phyloP scores from a whole-genome alignment of 2,329 filamentous ascomycete species.

The Albophoma yamanashiensis region DNA sequence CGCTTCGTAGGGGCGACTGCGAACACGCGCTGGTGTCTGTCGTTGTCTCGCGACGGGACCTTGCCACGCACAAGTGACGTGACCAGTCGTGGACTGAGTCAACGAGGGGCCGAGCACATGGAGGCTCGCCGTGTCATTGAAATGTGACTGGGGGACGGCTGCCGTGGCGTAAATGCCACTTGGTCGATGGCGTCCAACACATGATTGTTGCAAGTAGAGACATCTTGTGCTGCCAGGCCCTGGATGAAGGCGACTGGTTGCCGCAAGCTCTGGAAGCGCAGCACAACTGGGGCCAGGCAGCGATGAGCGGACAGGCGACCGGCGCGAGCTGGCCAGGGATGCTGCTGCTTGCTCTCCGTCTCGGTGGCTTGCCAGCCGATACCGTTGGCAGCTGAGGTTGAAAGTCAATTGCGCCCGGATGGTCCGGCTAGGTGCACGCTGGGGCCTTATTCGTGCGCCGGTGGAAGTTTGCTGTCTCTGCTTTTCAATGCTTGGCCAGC shows the following conservation, averaged over 20 bases:
- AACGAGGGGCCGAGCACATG: background rate
- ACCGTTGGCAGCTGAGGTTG: background rate
- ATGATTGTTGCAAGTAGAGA: background rate
- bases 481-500: background rate
- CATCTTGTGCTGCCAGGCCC: background rate
- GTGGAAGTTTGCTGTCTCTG: background rate
- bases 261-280: background rate
- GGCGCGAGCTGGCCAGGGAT: background rate
- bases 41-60: background rate
- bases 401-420: background rate
- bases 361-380: background rate
- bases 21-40: background rate
- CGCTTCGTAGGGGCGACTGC: background rate
- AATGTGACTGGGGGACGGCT: background rate
- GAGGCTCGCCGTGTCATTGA: background rate
- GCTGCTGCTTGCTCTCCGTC: background rate
- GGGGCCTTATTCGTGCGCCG: background rate
- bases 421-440: background rate
- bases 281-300: background rate
- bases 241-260: background rate
- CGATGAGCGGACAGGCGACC: background rate
- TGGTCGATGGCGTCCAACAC: background rate
- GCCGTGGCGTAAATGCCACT: background rate
- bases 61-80: background rate
- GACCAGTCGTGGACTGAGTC: background rate